Evolutionary conservation across 768 basidiomycete species (phyloP).

Genomic region (Lactarius tabidus): DNA sequence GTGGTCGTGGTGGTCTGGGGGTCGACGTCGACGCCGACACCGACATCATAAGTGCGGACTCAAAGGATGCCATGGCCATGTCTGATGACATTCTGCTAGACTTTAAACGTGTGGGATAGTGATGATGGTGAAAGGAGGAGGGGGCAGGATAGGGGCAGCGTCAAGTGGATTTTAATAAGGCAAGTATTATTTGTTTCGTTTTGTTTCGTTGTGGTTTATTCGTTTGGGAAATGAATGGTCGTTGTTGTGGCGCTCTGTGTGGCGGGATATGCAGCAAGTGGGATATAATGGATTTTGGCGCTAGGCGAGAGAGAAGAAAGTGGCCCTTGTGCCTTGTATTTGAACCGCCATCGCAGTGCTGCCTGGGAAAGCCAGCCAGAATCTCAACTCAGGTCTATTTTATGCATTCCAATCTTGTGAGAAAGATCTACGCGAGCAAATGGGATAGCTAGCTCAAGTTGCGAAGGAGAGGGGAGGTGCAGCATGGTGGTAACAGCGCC

Average conservation of each 20-base stretch:
- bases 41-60: not conserved
- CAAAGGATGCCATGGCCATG: not conserved
- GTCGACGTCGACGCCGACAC: not conserved
- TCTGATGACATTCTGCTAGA: not conserved
- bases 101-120: not conserved
- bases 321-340: not conserved
- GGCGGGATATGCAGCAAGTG: not conserved
- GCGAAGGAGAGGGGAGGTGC: too few species aligned
- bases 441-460: too few species aligned
- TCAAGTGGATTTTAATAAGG: not conserved
- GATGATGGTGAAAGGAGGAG: not conserved
- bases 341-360: not conserved
- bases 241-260: not conserved
- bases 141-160: not conserved
- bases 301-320: slow-evolving; percentile 3
- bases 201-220: not conserved
- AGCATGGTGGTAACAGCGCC: too few species aligned
- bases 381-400: not conserved
- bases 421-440: not conserved
- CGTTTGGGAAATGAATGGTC: not conserved
- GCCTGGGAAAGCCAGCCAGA: not conserved
- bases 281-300: not conserved
- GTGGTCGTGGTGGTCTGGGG: not conserved
- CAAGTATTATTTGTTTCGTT: not conserved
- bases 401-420: not conserved